Evolutionary conservation across 768 basidiomycete genomes (phyloP), one percentile per base, ranked within the genome.

Genomic region (Leccinum broughii): DNA sequence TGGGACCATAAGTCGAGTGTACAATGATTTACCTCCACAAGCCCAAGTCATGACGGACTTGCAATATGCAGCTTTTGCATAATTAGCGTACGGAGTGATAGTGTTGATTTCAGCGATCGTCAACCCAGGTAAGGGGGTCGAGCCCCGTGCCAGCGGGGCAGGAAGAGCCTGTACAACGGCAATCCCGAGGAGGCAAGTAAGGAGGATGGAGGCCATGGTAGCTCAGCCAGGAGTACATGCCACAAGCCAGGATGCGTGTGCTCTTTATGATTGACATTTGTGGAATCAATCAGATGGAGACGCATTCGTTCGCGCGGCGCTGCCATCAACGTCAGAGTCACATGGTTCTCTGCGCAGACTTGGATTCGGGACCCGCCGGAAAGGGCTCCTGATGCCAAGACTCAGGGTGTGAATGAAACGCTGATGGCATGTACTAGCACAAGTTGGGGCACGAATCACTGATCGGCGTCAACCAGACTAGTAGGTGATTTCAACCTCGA

Each of bases 41-140:
- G 74, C 72, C 83, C 84, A 86, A 14, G 73, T 70, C 41, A 77
- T 60, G 26, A 77, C 80, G 28, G 81, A 70, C 11, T 63, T 28
- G 59, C 85, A 86, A 67, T 81, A 82, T 7, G 76, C 81, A 4
- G 82, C 75, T 34, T 77, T 76, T 0, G 85, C 80, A 62, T 80
- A 85, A 63, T 73, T 72, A 4, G 81, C 78, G 70, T 78, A 86
- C 0, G 83, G 76, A 30, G 65, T 77, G 70, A 78, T 84, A 6
- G 69, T 28, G 5, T 74, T 60, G n/a, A 85, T 75, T 63, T 84
- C 71, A 0, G 77, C 49, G 6, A 72, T 55, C 14, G 75, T 70
- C 30, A 84, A 71, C 0, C 76, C 55, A 3, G 73, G 74, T 51
- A 80, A 4, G 32, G 44, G 10, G 44, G 65, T 64, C 24, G 11